phyloP scores from a whole-genome alignment of 495 filamentous ascomycete genomes.

The Aspergillus indologenus region DNA sequence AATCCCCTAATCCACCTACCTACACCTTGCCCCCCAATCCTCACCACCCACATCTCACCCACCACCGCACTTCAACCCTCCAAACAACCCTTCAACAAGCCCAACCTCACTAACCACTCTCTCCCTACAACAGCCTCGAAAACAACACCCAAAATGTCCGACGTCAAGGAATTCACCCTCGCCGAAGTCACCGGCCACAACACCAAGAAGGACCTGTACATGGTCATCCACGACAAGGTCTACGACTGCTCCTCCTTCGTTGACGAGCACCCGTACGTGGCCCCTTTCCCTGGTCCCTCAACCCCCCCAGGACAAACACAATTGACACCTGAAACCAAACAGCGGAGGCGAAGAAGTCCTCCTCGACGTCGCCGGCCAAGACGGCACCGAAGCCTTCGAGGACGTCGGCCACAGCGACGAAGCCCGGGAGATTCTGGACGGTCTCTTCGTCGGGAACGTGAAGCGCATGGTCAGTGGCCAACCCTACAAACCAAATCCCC shows the following conservation, averaged over 20 bases:
- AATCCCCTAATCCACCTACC: too few relatives aligned
- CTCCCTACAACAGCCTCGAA: constrained; percentile 7
- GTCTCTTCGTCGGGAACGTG: constrained; percentile 72
- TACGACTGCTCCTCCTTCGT: constrained; percentile 87
- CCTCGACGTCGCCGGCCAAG: constrained; percentile 92
- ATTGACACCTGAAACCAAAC: constrained; percentile 1
- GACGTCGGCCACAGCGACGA: constrained; percentile 99
- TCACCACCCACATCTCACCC: too few relatives aligned
- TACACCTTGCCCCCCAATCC: too few relatives aligned
- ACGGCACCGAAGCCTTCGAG: constrained; percentile 97
- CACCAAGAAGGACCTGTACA: constrained; percentile 91
- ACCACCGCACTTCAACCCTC: too few relatives aligned
- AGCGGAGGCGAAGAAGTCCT: constrained; percentile 99
- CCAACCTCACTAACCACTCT: background rate
- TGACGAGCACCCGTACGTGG: constrained; percentile 97
- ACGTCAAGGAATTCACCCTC: constrained; percentile 71
- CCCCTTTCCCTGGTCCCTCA: background rate
- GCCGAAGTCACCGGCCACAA: constrained; percentile 82
- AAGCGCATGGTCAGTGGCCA: constrained; percentile 79
- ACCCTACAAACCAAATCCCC: background rate
- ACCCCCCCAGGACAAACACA: constrained; percentile 11
- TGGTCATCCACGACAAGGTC: constrained; percentile 95
- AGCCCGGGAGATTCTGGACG: constrained; percentile 87
- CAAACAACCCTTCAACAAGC: background rate
- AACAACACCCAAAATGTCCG: constrained; percentile 56